Evolutionary conservation across 2,329 filamentous ascomycete species (phyloP), one percentile per base, ranked within the genome.

Genomic region (Chaetomiaceae sp.): DNA sequence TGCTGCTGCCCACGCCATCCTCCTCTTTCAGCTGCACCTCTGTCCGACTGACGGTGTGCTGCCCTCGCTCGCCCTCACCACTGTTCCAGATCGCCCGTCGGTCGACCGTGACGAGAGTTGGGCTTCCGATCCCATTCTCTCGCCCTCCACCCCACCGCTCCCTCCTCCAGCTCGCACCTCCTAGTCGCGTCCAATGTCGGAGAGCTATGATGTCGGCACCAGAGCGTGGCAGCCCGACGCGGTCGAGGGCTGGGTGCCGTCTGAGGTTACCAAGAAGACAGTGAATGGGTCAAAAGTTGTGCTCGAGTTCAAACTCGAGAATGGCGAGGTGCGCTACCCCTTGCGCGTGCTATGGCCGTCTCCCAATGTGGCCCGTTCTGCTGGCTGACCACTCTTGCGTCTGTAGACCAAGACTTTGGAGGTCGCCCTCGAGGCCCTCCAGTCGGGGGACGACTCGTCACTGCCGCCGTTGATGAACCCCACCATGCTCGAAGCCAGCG

Each of bases 391-490:
- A 47, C 38, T 38, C 22, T 14, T 11, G 22, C 45, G 43, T 33
- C 14, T 53, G 56, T 62, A 95, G 89, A 82, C 77, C 63, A 93
- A 88, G 73, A 81, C 77, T 10, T 69, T 96, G 62, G 81, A 88
- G 67, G 85, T 93, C 56, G 85, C 87, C 14, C 68, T 82, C 53
- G 80, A 83, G 58, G 88, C 83, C 58, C 73, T 98, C 55, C 79
- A 86, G 66, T 81, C 83, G 61, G 83, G 84, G 64, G 86, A 82
- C 62, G 84, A 90, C 68, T 72, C 83, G 43, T 81, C 81, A 47
- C 75, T 98, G 54, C 93, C 93, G 38, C 93, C 93, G 41, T 70
- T 98, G 60, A 97, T 97, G 89, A 98, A 98, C 68, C 93, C 93
- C 56, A 80, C 91, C 42, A 94, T 97, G 81, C 85, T 98, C 57